Conservation (phyloP, 768 basidiomycete species). For the Strobilomyces echinocephalus region DNA sequence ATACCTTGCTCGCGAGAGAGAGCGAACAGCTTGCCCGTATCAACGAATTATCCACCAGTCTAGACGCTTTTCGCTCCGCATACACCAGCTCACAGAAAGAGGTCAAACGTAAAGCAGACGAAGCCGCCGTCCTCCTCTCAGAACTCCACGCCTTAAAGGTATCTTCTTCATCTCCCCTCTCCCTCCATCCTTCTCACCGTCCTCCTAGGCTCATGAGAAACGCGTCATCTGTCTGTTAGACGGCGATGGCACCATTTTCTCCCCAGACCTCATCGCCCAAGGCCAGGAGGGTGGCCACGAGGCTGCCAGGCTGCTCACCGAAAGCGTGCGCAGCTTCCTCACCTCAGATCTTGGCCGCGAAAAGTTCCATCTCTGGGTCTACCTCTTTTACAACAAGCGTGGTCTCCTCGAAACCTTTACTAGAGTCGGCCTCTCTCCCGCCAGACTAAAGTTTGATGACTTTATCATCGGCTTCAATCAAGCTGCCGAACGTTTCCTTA, state of each 20-base stretch:
- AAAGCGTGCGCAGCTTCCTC: slow-evolving; percentile 25
- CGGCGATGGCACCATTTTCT: slow-evolving; percentile 62
- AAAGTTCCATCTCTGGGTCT: slow-evolving; percentile 52
- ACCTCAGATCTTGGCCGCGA: slow-evolving; percentile 20
- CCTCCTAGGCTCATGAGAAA: slow-evolving; percentile 24
- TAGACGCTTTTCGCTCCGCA: slow-evolving; percentile 25
- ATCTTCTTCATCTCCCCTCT: background rate
- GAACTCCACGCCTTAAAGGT: slow-evolving; percentile 31
- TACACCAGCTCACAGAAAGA: slow-evolving; percentile 22
- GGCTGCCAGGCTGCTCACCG: slow-evolving; percentile 47
- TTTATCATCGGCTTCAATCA: slow-evolving; percentile 70
- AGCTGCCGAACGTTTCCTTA: slow-evolving; percentile 59
- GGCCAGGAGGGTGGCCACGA: slow-evolving; percentile 55
- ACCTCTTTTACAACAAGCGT: slow-evolving; percentile 59
- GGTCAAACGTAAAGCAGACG: slow-evolving; percentile 13
- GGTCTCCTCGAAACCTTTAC: slow-evolving; percentile 51
- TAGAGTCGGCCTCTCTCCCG: slow-evolving; percentile 30
- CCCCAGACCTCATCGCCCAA: slow-evolving; percentile 44
- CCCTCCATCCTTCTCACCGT: background rate
- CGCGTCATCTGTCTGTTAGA: slow-evolving; percentile 51
- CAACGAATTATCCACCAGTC: slow-evolving; percentile 21
- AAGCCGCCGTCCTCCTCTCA: slow-evolving; percentile 12
- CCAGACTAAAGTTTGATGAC: slow-evolving; percentile 49
- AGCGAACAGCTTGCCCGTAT: slow-evolving; percentile 16
- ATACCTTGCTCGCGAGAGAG: slow-evolving; percentile 23